Base-by-base conservation (phyloP, 768 basidiomycete genomes). In the Leccinellum rugosiceps region DNA sequence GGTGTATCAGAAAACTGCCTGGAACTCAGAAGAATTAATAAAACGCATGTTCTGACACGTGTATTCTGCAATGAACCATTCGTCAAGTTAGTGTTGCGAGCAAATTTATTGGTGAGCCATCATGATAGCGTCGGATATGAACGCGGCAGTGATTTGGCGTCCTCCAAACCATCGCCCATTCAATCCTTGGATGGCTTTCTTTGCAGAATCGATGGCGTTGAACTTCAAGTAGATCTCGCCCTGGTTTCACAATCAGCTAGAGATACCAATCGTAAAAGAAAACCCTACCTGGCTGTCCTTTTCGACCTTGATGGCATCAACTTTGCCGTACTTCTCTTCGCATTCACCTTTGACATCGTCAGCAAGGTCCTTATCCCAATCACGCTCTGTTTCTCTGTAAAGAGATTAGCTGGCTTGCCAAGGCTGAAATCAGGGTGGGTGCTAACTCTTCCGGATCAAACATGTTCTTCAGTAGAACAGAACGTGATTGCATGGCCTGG, bases 161-260 rank as follows among this genome's bases (percentile, higher is more conserved):
- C 94, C 94, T 58, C 93, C 94, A 68, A 99, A 99, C 91, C 93
- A 98, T 58, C 97, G 90, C 52, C 94, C 93, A 64, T 97, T 94
- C 54, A 99, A 83, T 65, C 93, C 92, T 72, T 91, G 85, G 47
- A 97, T 77, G 38, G 95, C 92, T 57, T 86, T 83, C 69, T 87
- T 88, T 31, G 97, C 92, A 11, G 83, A 78, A 2, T 92, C 92
- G 58, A 94, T 76, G 25, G 80, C 72, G 57, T 84, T 83, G 67
- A 98, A 98, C 75, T 96, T 93, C 71, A 98, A 80, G 73, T 97
- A 98, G 50, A 99, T 97, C 75, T 99, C 94, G 67, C 97, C 96
- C 93, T 98, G 66, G 23, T 23, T 52, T 28, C 62, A 45, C 47
- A 55, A 54, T 65, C 58, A 64, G 49, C 15, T 50, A 32, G 28